A percentile compares a stretch with the other conserved stretches of the same genome.
Conservation (phyloP, 2,329 filamentous ascomycete genomes). For the Colletotrichum salicis region DNA sequence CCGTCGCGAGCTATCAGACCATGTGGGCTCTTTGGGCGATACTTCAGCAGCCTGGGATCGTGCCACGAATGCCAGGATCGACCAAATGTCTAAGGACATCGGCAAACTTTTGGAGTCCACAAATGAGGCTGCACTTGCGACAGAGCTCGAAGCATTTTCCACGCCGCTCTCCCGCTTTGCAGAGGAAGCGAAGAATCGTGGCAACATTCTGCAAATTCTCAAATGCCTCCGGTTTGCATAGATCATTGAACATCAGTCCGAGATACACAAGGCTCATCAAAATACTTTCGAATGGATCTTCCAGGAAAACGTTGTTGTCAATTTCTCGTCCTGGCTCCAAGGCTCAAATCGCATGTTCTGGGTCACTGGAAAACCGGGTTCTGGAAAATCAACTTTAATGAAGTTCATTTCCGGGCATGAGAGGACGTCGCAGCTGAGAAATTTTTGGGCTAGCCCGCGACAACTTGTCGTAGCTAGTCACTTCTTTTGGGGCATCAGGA, state of each 20-base stretch:
- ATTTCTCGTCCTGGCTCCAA: conserved; percentile 43
- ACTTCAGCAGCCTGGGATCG: background rate
- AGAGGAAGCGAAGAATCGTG: background rate
- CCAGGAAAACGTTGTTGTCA: conserved; percentile 24
- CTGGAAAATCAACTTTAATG: conserved; percentile 59
- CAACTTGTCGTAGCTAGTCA: conserved; percentile 46
- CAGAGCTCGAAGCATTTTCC: background rate
- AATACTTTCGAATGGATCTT: conserved; percentile 53
- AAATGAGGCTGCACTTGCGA: background rate
- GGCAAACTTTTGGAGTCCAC: background rate
- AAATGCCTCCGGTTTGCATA: conserved; percentile 10
- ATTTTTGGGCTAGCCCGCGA: conserved; percentile 46
- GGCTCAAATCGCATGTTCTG: conserved; percentile 44
- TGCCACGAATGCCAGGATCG: background rate
- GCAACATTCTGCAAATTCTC: background rate
- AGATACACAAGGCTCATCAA: conserved; percentile 49
- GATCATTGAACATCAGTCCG: conserved; percentile 8
- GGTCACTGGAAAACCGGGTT: conserved; percentile 56
- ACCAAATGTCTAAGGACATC: background rate
- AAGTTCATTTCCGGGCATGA: conserved; percentile 47
- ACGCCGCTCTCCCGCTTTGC: background rate
- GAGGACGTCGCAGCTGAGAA: conserved; percentile 37
- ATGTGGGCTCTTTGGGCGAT: background rate
- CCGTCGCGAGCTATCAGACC: background rate
- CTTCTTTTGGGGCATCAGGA: conserved; percentile 55